Base-by-base conservation (phyloP, 2,329 filamentous ascomycete species). In the Orbilia blumenaviensis region DNA sequence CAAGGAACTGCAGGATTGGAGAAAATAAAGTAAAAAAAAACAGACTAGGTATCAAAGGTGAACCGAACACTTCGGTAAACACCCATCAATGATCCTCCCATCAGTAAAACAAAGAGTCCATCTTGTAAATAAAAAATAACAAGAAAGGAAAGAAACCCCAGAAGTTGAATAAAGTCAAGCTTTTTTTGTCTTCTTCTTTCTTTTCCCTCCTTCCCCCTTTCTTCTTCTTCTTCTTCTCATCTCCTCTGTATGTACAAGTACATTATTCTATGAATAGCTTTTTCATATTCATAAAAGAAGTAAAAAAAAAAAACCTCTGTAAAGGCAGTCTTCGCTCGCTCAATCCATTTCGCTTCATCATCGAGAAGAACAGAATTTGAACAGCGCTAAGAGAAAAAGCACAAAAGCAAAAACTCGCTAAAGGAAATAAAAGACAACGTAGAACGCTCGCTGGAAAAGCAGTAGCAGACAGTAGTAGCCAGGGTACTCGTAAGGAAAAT, bases 341-440 rank as follows among this genome's bases (percentile, higher is more conserved):
- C 42, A 64, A 64, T 38, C 52, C 32, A 56, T 36, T 56, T 38
- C 27, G 32, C 52, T 56, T 56, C 52, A 56, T 56, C 32, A 25
- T 38, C 32, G 52, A 56, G 16, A 38, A 56, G 52, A 56, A 56
- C 18, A 56, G 52, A 56, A 56, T 8, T 36, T 56, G 52, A 56
- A 56, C 32, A 52, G 16, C 29, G 27, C 44, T 38, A 16, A 52
- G 7, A 48, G 2, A 41, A 34, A 38, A 2, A 41, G n/a, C 0
- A 52, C 16, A 41, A 25, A 36, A 64, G 21, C 16, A 64, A 41
- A 29, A 38, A 46, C 18, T 36, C 52, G 52, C 52, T 56, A 56
- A 56, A 38, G n/a, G n/a, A n/a, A n/a, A n/a, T n/a, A 56, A 38
- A 16, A 34, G 8, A 6, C 42, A 46, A 46, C 29, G 10, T 5